phyloP scores from a whole-genome alignment of 1,139 yeast genomes.

The Sugiyamaella sp. region DNA sequence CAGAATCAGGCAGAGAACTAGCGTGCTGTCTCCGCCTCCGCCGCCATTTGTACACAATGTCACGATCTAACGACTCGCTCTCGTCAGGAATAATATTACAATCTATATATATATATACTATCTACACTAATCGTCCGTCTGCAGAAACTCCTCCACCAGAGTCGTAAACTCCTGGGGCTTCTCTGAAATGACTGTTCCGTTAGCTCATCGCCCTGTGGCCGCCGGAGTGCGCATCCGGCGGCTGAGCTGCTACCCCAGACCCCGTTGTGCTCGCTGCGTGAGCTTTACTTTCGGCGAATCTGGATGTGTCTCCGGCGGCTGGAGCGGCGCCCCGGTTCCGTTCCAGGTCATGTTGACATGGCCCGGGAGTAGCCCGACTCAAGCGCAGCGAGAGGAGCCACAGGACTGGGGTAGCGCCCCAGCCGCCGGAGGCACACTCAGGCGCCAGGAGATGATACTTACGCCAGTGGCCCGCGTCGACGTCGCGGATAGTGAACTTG shows the following conservation, averaged over 20 bases:
- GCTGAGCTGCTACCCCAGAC: no score
- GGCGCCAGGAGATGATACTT: slow-evolving; percentile 24
- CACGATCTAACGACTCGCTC: not conserved
- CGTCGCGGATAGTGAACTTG: slow-evolving; percentile 67
- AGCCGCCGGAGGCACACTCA: slow-evolving; percentile 2
- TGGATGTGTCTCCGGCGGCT: slow-evolving; percentile 3
- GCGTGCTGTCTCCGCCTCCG: not conserved
- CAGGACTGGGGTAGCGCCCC: not conserved
- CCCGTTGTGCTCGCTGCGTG: no score
- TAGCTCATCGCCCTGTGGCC: not conserved
- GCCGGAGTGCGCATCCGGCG: no score
- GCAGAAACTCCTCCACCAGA: slow-evolving; percentile 28
- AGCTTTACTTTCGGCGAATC: no score
- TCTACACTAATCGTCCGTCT: slow-evolving; percentile 7
- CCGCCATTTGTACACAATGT: no score
- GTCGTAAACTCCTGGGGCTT: slow-evolving; percentile 36
- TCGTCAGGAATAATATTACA: not conserved
- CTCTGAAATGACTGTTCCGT: slow-evolving; percentile 33
- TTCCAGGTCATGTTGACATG: not conserved
- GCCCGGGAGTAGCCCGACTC: not conserved
- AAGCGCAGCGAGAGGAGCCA: not conserved
- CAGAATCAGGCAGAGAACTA: slow-evolving; percentile 6
- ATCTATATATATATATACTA: not conserved
- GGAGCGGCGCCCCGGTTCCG: not conserved
- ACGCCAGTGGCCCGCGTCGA: slow-evolving; percentile 89